Evolutionary conservation across 225 moss, liverwort and hornwort genomes (phyloP), one percentile per base, ranked within the genome.

Genomic region (Pseudisothecium myosuroides): DNA sequence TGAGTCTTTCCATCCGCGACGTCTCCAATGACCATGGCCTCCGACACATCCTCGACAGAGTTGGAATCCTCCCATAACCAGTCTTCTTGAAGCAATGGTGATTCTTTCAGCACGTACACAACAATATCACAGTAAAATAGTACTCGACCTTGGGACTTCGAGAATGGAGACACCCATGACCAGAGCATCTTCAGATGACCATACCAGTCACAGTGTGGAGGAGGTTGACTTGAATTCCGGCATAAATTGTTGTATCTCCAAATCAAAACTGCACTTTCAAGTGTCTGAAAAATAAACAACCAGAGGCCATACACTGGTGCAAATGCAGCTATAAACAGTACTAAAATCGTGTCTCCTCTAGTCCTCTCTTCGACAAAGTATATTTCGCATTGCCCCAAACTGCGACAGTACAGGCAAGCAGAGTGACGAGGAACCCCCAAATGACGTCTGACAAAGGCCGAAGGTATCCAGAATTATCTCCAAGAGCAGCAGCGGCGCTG

Each of bases 41-140:
- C 21, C 0, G 14, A 45, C 21, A 5, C 20, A 11, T 54, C 43
- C 4, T 23, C 2, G 8, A 55, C 37, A 12, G 0, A 0, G 2
- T 1, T 1, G 5, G 0, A 0, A 17, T 0, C 1, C 3, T 0
- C 0, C 81, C 45, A 43, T 21, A 76, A 11, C 36, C 14, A 43
- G 0, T 27, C 0, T 14, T 43, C 12, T 65, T 45, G 8, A 16
- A 56, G 56, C 36, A 66, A 54, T 5, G 52, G 10, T 29, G n/a
- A 77, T 11, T 22, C 39, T 3, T 39, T 64, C 7, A 2, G 2
- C 6, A 77, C 1, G 7, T 64, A 76, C 22, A 86, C 31, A 2
- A n/a, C n/a, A 62, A n/a, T 7, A 0, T 54, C 2, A n/a, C 52
- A 67, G 2, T 0, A 0, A 6, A 52, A n/a, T 7, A 67, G 37